Conservation (phyloP, 2,329 filamentous ascomycete genomes). For the Coccinonectria pachysandricola region DNA sequence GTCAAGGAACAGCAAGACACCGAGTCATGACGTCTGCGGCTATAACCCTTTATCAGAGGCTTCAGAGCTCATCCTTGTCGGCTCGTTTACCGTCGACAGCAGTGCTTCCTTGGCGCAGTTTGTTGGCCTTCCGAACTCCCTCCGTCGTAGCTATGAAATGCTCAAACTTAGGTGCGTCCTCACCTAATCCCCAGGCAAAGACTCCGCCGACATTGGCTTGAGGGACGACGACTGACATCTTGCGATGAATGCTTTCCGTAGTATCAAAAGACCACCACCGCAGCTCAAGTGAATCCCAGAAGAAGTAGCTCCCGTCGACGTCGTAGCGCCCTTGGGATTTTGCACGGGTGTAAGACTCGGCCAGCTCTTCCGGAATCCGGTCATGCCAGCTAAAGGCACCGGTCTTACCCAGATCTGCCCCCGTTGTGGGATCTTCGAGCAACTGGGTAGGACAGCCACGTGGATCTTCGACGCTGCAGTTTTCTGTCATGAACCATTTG, state of each 20-base stretch:
- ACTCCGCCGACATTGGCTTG: constrained; percentile 53
- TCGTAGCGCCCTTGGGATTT: constrained; percentile 37
- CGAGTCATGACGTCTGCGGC: no score
- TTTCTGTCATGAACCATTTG: constrained; percentile 50
- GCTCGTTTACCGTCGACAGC: constrained; percentile 7
- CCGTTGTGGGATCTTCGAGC: constrained; percentile 48
- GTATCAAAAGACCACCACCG: constrained; percentile 72
- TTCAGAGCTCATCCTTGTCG: constrained; percentile 22
- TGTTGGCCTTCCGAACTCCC: constrained; percentile 13
- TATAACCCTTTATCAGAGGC: no score
- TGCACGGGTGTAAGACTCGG: constrained; percentile 48
- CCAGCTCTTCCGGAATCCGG: constrained; percentile 40
- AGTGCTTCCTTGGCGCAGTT: no score
- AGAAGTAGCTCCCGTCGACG: constrained; percentile 58
- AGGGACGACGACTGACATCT: constrained; percentile 50
- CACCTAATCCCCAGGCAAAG: constrained; percentile 66
- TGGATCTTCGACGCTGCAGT: constrained; percentile 30
- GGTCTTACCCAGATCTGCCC: constrained; percentile 46
- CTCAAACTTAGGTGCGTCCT: constrained; percentile 43
- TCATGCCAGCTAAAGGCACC: constrained; percentile 53
- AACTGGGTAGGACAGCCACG: constrained; percentile 44
- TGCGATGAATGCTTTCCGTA: constrained; percentile 45
- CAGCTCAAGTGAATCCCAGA: constrained; percentile 47
- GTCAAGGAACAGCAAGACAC: no score
- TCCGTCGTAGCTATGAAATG: constrained; percentile 28